A percentile compares a stretch with the other conserved stretches of the same genome.
Evolutionary conservation across 192 early-diverging fungal genomes (phyloP).

Genomic region (Globomyces pollinis-pini): DNA sequence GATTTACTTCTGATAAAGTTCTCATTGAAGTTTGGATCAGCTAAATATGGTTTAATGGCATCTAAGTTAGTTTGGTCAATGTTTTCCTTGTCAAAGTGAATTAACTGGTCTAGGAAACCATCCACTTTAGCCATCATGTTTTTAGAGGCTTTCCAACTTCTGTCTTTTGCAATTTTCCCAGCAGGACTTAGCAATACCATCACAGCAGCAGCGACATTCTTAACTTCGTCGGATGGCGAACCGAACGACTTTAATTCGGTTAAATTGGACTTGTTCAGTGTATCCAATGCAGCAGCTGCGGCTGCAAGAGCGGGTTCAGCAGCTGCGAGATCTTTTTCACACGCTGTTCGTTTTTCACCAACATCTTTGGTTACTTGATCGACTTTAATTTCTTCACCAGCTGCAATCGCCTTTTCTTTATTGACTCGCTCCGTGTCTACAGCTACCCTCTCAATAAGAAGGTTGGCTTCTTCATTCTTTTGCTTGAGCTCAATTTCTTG

Average conservation of each 20-base stretch:
- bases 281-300: slow-evolving; percentile 50
- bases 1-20: slow-evolving; percentile 60
- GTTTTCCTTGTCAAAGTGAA: slow-evolving; percentile 58
- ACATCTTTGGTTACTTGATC: slow-evolving; percentile 57
- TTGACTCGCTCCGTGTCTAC: slow-evolving; percentile 60
- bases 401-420: slow-evolving; percentile 61
- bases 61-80: slow-evolving; percentile 55
- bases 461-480: slow-evolving; percentile 57
- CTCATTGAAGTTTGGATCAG: slow-evolving; percentile 57
- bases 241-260: slow-evolving; percentile 63
- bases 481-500: slow-evolving; percentile 60
- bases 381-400: slow-evolving; percentile 55
- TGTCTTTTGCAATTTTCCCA: slow-evolving; percentile 59
- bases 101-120: slow-evolving; percentile 49
- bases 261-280: slow-evolving; percentile 60
- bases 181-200: slow-evolving; percentile 56
- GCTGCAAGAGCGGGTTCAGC: slow-evolving; percentile 58
- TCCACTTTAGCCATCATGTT: slow-evolving; percentile 68
- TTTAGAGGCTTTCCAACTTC: slow-evolving; percentile 58
- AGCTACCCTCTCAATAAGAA: slow-evolving; percentile 53
- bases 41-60: slow-evolving; percentile 50
- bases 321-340: slow-evolving; percentile 49
- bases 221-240: slow-evolving; percentile 56
- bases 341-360: slow-evolving; percentile 45
- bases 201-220: slow-evolving; percentile 47